phyloP scores from a whole-genome alignment of 768 basidiomycete genomes.

The Termitomyces sp. region DNA sequence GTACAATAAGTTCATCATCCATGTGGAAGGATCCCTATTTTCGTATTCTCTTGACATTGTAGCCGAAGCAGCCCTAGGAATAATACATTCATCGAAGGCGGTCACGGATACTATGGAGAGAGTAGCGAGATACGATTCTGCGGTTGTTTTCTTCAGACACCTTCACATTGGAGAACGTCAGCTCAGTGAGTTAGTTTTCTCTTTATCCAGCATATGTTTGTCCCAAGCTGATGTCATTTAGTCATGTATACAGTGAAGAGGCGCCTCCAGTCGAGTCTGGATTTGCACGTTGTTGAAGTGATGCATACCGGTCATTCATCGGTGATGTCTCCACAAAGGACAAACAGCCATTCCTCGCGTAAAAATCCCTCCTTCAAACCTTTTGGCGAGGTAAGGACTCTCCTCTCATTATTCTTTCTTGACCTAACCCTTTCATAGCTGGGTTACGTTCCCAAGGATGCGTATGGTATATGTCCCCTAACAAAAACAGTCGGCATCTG shows the following conservation, averaged over 20 bases:
- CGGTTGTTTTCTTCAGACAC: constrained; percentile 57
- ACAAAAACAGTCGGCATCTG: constrained; percentile 61
- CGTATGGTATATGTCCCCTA: constrained; percentile 52
- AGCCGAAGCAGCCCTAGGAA: constrained; percentile 48
- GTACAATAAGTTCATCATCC: constrained; percentile 66
- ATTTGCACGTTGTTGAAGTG: constrained; percentile 56
- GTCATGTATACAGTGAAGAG: constrained; percentile 68
- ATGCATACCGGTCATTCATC: constrained; percentile 24
- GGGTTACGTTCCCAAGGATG: constrained; percentile 68
- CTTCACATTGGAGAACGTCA: constrained; percentile 46
- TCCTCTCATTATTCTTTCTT: background rate
- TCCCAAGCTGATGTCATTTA: constrained; percentile 18
- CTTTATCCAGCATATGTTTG: background rate
- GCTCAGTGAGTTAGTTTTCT: constrained; percentile 39
- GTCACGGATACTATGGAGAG: constrained; percentile 58
- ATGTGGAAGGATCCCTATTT: constrained; percentile 48
- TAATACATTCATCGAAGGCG: constrained; percentile 32
- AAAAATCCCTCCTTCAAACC: constrained; percentile 44
- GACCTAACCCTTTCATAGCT: constrained; percentile 33
- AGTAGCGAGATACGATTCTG: constrained; percentile 46
- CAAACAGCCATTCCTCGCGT: constrained; percentile 11
- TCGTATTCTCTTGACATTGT: constrained; percentile 72
- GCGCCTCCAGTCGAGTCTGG: constrained; percentile 47
- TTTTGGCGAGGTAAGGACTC: constrained; percentile 55
- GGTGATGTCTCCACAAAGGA: constrained; percentile 29